Conservation (phyloP, 306 rosid species). For the Sophora flavescens region DNA sequence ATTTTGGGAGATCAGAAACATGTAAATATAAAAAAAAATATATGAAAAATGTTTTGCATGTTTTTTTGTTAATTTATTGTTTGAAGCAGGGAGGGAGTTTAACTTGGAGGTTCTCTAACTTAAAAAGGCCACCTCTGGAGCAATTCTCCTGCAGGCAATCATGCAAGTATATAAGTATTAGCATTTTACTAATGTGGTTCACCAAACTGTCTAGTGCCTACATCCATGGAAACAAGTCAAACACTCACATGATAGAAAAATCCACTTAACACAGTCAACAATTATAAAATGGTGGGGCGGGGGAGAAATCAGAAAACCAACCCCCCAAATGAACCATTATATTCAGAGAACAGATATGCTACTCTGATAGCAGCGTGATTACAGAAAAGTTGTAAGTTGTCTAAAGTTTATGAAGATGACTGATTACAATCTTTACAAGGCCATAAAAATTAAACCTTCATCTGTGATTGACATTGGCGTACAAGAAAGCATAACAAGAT, state of each 20-base stretch:
- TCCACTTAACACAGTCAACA: slow-evolving; percentile 11
- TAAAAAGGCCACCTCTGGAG: slow-evolving; percentile 48
- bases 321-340: neutral
- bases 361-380: slow-evolving; percentile 36
- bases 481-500: slow-evolving; percentile 28
- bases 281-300: neutral
- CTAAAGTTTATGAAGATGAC: slow-evolving; percentile 18
- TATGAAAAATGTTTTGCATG: slow-evolving; percentile 47
- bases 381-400: slow-evolving; percentile 39
- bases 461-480: slow-evolving; percentile 27
- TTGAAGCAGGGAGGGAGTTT: slow-evolving; percentile 46
- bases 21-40: slow-evolving; percentile 35
- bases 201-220: neutral
- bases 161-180: slow-evolving; percentile 36
- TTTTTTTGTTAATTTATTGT: slow-evolving; percentile 30
- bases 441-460: neutral
- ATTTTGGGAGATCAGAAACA: slow-evolving; percentile 22
- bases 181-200: slow-evolving; percentile 41
- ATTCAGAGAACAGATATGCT: slow-evolving; percentile 5
- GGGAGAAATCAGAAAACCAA: neutral
- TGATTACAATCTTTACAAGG: neutral
- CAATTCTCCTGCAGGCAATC: slow-evolving; percentile 53
- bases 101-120: slow-evolving; percentile 51
- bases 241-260: slow-evolving; percentile 18
- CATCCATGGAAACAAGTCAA: slow-evolving; percentile 27